Evolutionary conservation across 768 basidiomycete genomes (phyloP), one percentile per base, ranked within the genome.

Genomic region (Trametes elegans): DNA sequence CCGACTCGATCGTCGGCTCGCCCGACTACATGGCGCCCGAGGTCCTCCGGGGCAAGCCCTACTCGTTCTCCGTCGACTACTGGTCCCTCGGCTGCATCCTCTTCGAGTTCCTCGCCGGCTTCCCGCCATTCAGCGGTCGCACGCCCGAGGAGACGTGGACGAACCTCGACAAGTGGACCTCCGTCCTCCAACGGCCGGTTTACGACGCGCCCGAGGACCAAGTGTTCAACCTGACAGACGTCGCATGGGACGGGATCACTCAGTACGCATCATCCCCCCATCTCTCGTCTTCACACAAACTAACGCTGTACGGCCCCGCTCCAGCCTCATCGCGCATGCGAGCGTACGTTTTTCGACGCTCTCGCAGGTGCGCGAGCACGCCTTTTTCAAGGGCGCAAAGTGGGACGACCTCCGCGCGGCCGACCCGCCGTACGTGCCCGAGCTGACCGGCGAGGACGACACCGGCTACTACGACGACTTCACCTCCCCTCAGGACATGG

Each of bases 11-110:
- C 57, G 97, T 99, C 28, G 97, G 97, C 7, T 95, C 92, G 0
- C 96, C 97, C 0, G 97, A 99, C 71, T 99, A 99, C 71, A 98
- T 99, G 97, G 91, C 97, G 1, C 90, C 91, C 0, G 91, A 93
- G 67, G 94, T 98, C 19, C 80, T 98, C 23, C 84, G 95, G 26
- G 96, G 90, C 31, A 93, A 94, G 71, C 90, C 93, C 0, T 99
- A 99, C 71, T 88, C 88, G 0, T 98, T 89, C 70, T 91, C 92
- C 0, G 97, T 98, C 43, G 97, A 99, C 72, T 98, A 90, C 64
- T 98, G 97, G 97, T 96, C 93, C 1, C 80, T 99, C 7, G 97
- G 97, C 6, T 98, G 97, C 70, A 98, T 99, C 63, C 75, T 99
- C 23, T 99, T 98, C 73, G 97, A 99, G 74, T 95, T 96, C 70